phyloP scores from a whole-genome alignment of 768 basidiomycete genomes.

The Pleurotus ostreatus region DNA sequence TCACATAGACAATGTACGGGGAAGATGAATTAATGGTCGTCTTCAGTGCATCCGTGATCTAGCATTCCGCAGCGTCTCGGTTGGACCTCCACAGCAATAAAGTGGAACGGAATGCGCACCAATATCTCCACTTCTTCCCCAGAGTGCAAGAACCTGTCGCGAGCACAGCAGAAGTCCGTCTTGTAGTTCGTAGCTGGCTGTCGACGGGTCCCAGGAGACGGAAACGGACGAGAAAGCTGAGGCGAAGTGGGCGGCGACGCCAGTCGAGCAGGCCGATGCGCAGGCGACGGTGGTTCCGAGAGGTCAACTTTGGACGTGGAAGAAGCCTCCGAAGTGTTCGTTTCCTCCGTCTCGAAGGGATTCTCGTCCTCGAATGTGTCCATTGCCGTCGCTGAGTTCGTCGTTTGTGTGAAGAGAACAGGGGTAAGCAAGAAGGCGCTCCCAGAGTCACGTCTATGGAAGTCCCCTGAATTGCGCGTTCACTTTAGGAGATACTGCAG shows the following conservation, averaged over 20 bases:
- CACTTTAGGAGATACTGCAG: too few relatives aligned
- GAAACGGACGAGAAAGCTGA: conserved; percentile 39
- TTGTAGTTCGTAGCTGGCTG: conserved; percentile 54
- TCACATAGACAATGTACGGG: conserved; percentile 93
- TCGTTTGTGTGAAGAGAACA: too few relatives aligned
- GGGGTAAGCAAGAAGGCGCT: background rate
- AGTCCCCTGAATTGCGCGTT: too few relatives aligned
- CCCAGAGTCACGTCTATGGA: too few relatives aligned
- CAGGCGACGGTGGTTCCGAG: conserved; percentile 60
- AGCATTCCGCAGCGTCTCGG: conserved; percentile 7
- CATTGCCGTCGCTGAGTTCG: conserved; percentile 20
- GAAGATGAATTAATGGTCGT: conserved; percentile 84
- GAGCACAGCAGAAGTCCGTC: conserved; percentile 73
- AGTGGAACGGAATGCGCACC: conserved; percentile 38
- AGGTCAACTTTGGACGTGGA: conserved; percentile 51
- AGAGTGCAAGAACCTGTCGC: conserved; percentile 75
- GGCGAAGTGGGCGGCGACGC: conserved; percentile 45
- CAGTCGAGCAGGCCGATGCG: conserved; percentile 35
- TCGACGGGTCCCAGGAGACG: conserved; percentile 54
- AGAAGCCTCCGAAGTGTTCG: conserved; percentile 46
- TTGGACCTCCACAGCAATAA: background rate
- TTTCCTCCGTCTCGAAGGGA: conserved; percentile 55
- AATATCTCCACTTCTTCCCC: conserved; percentile 79
- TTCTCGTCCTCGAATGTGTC: conserved; percentile 62
- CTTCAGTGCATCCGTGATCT: conserved; percentile 97